A percentile compares a stretch with the other conserved stretches of the same genome.
Conservation (phyloP, 225 moss, liverwort and hornwort species). For the Bryum argenteum region DNA sequence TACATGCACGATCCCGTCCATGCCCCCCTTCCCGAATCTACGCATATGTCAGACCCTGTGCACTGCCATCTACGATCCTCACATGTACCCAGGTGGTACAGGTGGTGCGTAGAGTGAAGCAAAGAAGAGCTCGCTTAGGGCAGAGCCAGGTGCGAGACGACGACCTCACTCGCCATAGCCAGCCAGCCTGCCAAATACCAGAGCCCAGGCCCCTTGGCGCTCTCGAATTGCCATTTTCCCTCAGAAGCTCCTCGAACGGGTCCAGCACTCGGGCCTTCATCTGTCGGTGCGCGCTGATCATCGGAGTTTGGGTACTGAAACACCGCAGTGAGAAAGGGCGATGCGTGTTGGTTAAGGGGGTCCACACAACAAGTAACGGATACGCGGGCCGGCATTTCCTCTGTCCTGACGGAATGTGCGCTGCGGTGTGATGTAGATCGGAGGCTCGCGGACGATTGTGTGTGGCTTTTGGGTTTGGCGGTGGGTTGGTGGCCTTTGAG, state of each 20-base stretch:
- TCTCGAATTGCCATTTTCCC: neutral
- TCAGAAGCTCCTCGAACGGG: neutral
- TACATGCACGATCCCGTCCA: conserved; percentile 14
- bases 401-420: neutral
- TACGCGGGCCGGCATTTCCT: neutral
- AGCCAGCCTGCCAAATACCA: neutral
- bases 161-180: conserved; percentile 2
- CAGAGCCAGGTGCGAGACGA: neutral
- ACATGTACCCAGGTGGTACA: neutral
- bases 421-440: conserved; percentile 46
- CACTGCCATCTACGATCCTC: neutral
- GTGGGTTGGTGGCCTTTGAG: neutral
- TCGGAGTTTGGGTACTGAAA: neutral
- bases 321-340: conserved; percentile 12
- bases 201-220: neutral
- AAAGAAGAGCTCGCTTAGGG: neutral
- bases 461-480: neutral
- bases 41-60: neutral
- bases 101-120: too few relatives aligned
- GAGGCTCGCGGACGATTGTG: neutral
- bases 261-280: too few relatives aligned
- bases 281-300: neutral
- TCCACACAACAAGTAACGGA: conserved; percentile 19
- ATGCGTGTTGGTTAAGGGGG: conserved; percentile 32
- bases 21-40: neutral